Evolutionary conservation across 23 red algal species (phyloP).

Genomic region (Pyropia haitanensis): DNA sequence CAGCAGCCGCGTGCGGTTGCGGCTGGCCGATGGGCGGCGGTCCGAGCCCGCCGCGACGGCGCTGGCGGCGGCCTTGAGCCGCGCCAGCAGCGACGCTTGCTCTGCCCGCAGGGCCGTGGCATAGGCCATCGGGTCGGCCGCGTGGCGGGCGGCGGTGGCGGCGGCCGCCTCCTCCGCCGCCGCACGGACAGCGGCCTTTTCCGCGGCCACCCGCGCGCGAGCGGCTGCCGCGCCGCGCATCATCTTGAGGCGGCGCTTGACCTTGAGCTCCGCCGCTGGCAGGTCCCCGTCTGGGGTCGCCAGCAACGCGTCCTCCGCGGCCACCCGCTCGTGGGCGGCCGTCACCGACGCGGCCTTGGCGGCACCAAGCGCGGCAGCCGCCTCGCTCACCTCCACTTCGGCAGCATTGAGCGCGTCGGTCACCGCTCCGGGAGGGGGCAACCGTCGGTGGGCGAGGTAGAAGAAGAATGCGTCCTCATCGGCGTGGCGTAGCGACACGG

Average conservation of each 20-base stretch:
- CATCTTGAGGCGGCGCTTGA: constrained; percentile 39
- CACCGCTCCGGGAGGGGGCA: constrained; percentile 15
- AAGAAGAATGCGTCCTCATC: constrained; percentile 61
- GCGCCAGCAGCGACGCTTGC: constrained; percentile 29
- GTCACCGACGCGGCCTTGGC: constrained; percentile 29
- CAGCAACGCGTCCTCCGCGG: constrained; percentile 57
- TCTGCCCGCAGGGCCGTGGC: constrained; percentile 33
- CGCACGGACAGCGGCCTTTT: constrained; percentile 38
- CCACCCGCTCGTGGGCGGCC: constrained; percentile 25
- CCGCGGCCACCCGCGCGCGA: constrained; percentile 24
- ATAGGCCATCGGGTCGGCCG: constrained; percentile 44
- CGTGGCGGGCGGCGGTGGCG: constrained; percentile 13
- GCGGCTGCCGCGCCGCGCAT: constrained; percentile 58
- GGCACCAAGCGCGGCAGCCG: constrained; percentile 22
- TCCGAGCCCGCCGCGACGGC: constrained; percentile 55
- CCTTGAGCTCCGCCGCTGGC: constrained; percentile 41
- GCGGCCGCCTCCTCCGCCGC: constrained; percentile 25
- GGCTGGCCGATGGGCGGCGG: constrained; percentile 30
- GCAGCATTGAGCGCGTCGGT: constrained; percentile 32
- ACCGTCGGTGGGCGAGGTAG: constrained; percentile 4
- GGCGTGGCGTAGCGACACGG: constrained; percentile 28
- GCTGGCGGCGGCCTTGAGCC: constrained; percentile 38
- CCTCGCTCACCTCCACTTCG: constrained; percentile 26
- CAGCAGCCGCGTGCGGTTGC: constrained; percentile 62
- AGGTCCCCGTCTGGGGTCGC: constrained; percentile 58